Conservation (phyloP, 2,329 filamentous ascomycete species). For the Fusarium equiseti region DNA sequence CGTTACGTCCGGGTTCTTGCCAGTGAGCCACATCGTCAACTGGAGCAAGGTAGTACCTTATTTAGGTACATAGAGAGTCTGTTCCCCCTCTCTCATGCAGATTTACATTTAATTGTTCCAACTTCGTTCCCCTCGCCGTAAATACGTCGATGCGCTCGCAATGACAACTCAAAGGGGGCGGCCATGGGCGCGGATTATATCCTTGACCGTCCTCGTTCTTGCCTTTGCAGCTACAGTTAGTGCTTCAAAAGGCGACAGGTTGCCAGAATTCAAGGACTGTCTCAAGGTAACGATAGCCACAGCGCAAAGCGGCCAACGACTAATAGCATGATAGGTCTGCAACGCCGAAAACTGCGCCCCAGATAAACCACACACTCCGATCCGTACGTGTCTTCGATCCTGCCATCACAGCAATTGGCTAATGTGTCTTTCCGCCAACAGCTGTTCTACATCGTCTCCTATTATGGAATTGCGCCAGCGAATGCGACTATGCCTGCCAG, state of each 20-base stretch:
- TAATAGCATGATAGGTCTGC: slow-evolving; percentile 74
- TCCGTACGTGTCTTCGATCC: slow-evolving; percentile 70
- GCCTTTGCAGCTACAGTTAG: slow-evolving; percentile 60
- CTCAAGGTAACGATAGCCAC: slow-evolving; percentile 71
- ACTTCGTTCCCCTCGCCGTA: slow-evolving; percentile 8
- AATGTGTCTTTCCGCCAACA: slow-evolving; percentile 54
- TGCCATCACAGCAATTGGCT: slow-evolving; percentile 17
- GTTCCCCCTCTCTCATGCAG: slow-evolving; percentile 27
- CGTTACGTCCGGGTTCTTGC: slow-evolving; percentile 24
- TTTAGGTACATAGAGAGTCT: neutral
- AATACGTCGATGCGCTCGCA: slow-evolving; percentile 48
- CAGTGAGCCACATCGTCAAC: slow-evolving; percentile 42
- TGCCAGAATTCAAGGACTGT: slow-evolving; percentile 90
- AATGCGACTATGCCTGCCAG: slow-evolving; percentile 99
- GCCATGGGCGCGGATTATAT: slow-evolving; percentile 50
- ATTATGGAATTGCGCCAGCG: slow-evolving; percentile 89
- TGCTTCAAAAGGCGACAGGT: slow-evolving; percentile 84
- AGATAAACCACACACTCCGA: slow-evolving; percentile 67
- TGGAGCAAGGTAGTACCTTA: slow-evolving; percentile 12
- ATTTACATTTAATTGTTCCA: slow-evolving; percentile 4
- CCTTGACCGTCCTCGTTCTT: slow-evolving; percentile 53
- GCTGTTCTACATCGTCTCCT: slow-evolving; percentile 87
- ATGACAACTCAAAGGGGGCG: slow-evolving; percentile 53
- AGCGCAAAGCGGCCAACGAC: slow-evolving; percentile 5
- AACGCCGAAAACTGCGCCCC: slow-evolving; percentile 80